A percentile compares a stretch with the other conserved stretches of the same genome.
These are phyloP conservation scores for Oryza brachyantha DNA, from an alignment of 176 grass and related monocot genomes.

Conservation along the genomic window DNA sequence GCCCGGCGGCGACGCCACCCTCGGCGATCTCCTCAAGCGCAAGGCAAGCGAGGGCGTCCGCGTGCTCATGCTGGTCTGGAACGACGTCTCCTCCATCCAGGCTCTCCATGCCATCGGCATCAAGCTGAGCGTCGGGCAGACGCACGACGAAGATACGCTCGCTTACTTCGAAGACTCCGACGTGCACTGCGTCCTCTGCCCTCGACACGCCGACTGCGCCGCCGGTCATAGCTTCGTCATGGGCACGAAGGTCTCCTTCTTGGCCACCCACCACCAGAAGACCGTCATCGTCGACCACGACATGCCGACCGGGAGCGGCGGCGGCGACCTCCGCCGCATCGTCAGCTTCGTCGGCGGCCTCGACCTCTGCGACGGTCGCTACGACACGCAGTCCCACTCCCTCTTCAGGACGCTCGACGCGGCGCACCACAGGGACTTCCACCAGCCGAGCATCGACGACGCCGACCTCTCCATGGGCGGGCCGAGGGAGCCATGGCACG, in stretches of 20 bases:
- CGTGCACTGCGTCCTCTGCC: slow-evolving; percentile 80
- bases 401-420: slow-evolving; percentile 80
- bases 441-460: slow-evolving; percentile 54
- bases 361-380: slow-evolving; percentile 85
- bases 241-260: slow-evolving; percentile 57
- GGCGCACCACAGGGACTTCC: slow-evolving; percentile 71
- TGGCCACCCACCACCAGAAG: slow-evolving; percentile 91
- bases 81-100: slow-evolving; percentile 75
- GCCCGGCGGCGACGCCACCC: slow-evolving; percentile 55
- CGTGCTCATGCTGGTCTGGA: slow-evolving; percentile 88
- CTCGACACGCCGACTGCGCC: slow-evolving; percentile 59
- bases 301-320: slow-evolving; percentile 43
- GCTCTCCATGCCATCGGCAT: slow-evolving; percentile 27
- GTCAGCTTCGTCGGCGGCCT: slow-evolving; percentile 85
- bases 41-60: slow-evolving; percentile 83
- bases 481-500: slow-evolving; percentile 89
- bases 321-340: slow-evolving; percentile 51
- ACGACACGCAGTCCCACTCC: slow-evolving; percentile 85
- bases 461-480: slow-evolving; percentile 59
- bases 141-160: slow-evolving; percentile 68
- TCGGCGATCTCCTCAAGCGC: slow-evolving; percentile 84
- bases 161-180: slow-evolving; percentile 53
- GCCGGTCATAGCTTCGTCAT: slow-evolving; percentile 46
- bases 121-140: slow-evolving; percentile 62
- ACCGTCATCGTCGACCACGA: slow-evolving; percentile 84